Evolutionary conservation across 2,329 filamentous ascomycete species (phyloP).

Genomic region (Arthrobotrys musiformis): DNA sequence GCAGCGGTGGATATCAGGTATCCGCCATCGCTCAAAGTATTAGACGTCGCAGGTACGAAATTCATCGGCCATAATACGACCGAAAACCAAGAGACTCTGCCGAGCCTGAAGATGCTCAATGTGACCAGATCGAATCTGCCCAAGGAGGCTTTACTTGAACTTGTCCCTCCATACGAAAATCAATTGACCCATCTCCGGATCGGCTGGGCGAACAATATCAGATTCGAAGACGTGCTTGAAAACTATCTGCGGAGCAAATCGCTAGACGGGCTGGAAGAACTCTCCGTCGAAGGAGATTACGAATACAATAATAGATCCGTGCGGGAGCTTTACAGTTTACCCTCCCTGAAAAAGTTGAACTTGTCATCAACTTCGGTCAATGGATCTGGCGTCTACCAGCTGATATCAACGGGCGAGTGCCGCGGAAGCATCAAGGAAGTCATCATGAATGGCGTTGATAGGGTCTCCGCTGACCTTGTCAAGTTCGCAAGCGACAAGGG

Average conservation of each 20-base stretch:
- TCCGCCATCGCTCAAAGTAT: slow-evolving; percentile 13
- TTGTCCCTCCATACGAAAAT: slow-evolving; percentile 25
- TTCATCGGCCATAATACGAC: slow-evolving; percentile 3
- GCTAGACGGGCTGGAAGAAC: slow-evolving; percentile 15
- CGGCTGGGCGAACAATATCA: slow-evolving; percentile 32
- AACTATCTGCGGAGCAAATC: slow-evolving; percentile 9
- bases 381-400: slow-evolving; percentile 28
- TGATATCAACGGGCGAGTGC: slow-evolving; percentile 39
- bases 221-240: slow-evolving; percentile 8
- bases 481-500: slow-evolving; percentile 11
- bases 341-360: slow-evolving; percentile 12
- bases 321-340: slow-evolving; percentile 16
- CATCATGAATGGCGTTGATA: slow-evolving; percentile 42
- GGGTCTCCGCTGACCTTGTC: slow-evolving; percentile 28
- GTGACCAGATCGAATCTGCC: slow-evolving; percentile 22
- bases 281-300: slow-evolving; percentile 46
- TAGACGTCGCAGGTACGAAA: slow-evolving; percentile 28
- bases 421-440: slow-evolving; percentile 21
- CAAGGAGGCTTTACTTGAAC: slow-evolving; percentile 5
- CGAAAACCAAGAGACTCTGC: slow-evolving; percentile 30
- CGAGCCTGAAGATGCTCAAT: slow-evolving; percentile 32
- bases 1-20: neutral
- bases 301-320: slow-evolving; percentile 26
- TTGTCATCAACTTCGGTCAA: slow-evolving; percentile 36
- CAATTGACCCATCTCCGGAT: slow-evolving; percentile 38